Percentiles rank a stretch among this genome's conserved stretches.
These are phyloP conservation scores for Ophiorrhiza pumila DNA, from an alignment of 257 asterid species.

Conservation along the genomic window DNA sequence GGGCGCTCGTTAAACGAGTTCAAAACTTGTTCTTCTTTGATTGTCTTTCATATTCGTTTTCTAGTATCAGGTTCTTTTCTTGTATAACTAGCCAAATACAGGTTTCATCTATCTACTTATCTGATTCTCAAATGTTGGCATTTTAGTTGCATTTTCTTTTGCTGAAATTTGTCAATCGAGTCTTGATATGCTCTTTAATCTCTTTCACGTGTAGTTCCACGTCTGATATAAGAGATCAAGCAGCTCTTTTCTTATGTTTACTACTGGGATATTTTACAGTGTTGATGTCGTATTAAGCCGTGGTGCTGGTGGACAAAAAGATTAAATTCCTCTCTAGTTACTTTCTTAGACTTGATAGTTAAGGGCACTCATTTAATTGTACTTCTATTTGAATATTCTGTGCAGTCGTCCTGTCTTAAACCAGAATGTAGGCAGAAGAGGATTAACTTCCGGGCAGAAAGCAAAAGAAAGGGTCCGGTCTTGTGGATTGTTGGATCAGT, in stretches of 20 bases:
- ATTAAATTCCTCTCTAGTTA: background rate
- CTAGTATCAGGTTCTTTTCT: background rate
- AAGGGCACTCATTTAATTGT: background rate
- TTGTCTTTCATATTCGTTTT: background rate
- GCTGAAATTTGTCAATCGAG: background rate
- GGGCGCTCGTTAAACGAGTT: background rate
- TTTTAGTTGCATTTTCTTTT: background rate
- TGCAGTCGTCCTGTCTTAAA: constrained; percentile 46
- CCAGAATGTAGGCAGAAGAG: constrained; percentile 41
- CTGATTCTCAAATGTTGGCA: background rate
- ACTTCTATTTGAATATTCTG: background rate
- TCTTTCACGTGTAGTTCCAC: background rate
- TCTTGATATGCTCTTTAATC: background rate
- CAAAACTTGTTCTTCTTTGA: background rate
- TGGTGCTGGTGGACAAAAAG: background rate
- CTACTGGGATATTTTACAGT: background rate
- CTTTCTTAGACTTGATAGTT: background rate
- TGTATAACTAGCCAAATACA: background rate
- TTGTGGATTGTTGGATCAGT: constrained; percentile 49
- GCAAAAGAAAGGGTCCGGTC: constrained; percentile 26
- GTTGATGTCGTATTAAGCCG: background rate
- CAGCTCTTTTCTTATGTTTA: background rate
- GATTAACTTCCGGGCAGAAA: constrained; percentile 29
- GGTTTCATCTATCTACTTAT: background rate
- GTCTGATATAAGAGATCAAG: background rate